phyloP scores from a whole-genome alignment of 23 red algal species.

The Pyropia yezoensis region DNA sequence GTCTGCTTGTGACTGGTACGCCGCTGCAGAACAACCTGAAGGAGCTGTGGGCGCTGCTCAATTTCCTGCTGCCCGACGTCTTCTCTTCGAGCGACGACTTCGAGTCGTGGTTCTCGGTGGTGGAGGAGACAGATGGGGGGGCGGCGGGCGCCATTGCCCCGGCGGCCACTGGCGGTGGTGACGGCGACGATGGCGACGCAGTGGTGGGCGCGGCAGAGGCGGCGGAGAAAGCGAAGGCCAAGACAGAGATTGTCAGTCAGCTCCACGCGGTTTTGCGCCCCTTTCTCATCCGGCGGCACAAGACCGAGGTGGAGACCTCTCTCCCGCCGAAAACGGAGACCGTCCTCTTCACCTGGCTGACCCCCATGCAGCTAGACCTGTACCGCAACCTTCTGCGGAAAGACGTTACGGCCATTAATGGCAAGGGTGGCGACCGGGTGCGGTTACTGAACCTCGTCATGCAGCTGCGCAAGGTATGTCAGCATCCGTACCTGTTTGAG shows the following conservation, averaged over 20 bases:
- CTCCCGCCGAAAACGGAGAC: constrained; percentile 97
- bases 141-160: constrained; percentile 13
- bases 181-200: not conserved
- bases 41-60: constrained; percentile 97
- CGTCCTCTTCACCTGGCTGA: constrained; percentile 79
- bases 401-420: constrained; percentile 96
- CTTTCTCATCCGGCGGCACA: constrained; percentile 92
- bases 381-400: constrained; percentile 93
- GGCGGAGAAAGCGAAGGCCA: constrained; percentile 1
- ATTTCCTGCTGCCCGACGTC: constrained; percentile 97
- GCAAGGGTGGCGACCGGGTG: constrained; percentile 91
- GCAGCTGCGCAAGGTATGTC: constrained; percentile 94
- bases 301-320: constrained; percentile 82
- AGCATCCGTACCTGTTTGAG: constrained; percentile 98
- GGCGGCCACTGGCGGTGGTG: constrained; percentile 10
- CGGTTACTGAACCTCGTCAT: constrained; percentile 97
- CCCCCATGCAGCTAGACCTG: constrained; percentile 77
- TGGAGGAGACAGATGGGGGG: constrained; percentile 60
- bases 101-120: constrained; percentile 86
- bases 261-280: constrained; percentile 92
- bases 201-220: not conserved
- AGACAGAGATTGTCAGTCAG: constrained; percentile 78
- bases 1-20: constrained; percentile 92
- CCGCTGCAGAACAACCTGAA: constrained; percentile 99
- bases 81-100: constrained; percentile 87